Percentiles rank a stretch among this genome's conserved stretches.
Evolutionary conservation across 2,329 filamentous ascomycete genomes (phyloP).

Genomic region (Fusarium azukiicola): DNA sequence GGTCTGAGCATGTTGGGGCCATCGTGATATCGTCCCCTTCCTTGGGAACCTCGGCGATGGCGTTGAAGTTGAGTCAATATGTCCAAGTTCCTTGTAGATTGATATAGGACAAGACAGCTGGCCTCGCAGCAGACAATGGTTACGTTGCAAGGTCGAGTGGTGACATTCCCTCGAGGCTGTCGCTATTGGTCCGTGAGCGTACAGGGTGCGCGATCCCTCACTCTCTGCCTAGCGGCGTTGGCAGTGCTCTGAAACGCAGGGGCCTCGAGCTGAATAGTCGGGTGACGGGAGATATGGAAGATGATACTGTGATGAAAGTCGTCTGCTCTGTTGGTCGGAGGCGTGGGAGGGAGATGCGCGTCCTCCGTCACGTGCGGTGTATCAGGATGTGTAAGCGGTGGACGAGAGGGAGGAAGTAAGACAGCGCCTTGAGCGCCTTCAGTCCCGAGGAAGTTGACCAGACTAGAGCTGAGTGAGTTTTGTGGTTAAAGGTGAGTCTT

Average conservation of each 20-base stretch:
- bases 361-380: slow-evolving; percentile 38
- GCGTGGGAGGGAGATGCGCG: slow-evolving; percentile 27
- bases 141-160: slow-evolving; percentile 24
- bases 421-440: not conserved
- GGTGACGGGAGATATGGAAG: slow-evolving; percentile 22
- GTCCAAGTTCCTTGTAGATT: not conserved
- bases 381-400: not conserved
- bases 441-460: not conserved
- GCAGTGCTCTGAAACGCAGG: slow-evolving; percentile 25
- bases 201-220: slow-evolving; percentile 28
- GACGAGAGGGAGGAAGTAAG: not conserved
- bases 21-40: slow-evolving; percentile 57
- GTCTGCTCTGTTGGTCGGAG: slow-evolving; percentile 16
- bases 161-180: slow-evolving; percentile 21
- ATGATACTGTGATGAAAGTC: not conserved
- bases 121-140: slow-evolving; percentile 29
- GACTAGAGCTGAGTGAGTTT: not conserved
- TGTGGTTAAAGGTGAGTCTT: not conserved
- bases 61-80: not conserved
- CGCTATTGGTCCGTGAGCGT: slow-evolving; percentile 20
- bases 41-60: not conserved
- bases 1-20: slow-evolving; percentile 77
- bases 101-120: slow-evolving; percentile 15
- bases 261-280: slow-evolving; percentile 18
- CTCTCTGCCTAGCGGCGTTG: slow-evolving; percentile 30